A percentile compares a stretch with the other conserved stretches of the same genome.
phyloP scores from a whole-genome alignment of 129 eudicot genomes.

The Flaveria linearis region DNA sequence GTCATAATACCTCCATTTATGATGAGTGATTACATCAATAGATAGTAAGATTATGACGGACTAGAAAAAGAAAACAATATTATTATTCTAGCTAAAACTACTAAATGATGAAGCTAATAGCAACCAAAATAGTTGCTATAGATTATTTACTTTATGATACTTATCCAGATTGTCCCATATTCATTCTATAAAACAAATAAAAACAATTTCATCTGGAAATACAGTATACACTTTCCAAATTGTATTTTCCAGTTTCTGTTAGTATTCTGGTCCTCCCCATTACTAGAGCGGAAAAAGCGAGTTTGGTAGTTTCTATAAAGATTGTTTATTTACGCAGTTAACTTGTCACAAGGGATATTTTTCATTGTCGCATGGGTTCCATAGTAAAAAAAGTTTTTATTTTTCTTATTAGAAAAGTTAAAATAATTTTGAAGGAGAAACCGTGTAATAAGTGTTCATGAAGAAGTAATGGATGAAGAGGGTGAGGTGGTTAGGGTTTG shows the following conservation, averaged over 20 bases:
- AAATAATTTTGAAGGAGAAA: not conserved
- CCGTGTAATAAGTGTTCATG: not conserved
- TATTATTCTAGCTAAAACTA: not conserved
- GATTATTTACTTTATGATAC: not conserved
- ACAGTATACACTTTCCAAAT: not conserved
- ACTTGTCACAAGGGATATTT: not conserved
- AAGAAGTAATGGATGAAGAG: not conserved
- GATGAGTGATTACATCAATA: not conserved
- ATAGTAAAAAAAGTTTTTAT: not conserved
- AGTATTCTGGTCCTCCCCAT: not conserved
- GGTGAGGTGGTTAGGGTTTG: not conserved
- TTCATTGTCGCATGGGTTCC: conserved; percentile 1
- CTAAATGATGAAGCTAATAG: not conserved
- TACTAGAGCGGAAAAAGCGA: not conserved
- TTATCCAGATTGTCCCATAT: not conserved
- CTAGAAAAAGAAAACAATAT: not conserved
- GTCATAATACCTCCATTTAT: not conserved
- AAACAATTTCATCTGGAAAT: not conserved
- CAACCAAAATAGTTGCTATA: not conserved
- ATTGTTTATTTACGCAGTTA: not conserved
- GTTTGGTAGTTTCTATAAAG: not conserved
- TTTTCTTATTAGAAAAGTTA: not conserved
- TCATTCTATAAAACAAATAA: not conserved
- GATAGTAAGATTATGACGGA: not conserved
- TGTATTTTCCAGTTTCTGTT: not conserved